Conservation (phyloP, 768 basidiomycete genomes). For the Hygrocybe coccinea region DNA sequence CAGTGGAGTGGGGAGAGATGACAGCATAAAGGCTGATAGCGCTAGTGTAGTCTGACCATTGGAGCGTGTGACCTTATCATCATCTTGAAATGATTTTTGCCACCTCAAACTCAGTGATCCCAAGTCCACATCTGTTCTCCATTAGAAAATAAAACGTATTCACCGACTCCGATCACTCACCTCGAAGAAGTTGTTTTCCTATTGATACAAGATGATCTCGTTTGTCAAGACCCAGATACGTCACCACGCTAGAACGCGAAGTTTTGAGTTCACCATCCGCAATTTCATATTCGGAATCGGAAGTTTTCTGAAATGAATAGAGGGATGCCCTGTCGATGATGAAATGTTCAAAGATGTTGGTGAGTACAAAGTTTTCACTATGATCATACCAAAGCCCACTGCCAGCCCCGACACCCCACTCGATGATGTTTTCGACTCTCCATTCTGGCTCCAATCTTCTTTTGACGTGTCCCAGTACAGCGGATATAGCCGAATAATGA, state of each 20-base stretch:
- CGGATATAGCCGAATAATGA: constrained; percentile 73
- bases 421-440: constrained; percentile 58
- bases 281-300: constrained; percentile 13
- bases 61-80: constrained; percentile 36
- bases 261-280: constrained; percentile 35
- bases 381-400: constrained; percentile 73
- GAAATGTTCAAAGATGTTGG: neutral
- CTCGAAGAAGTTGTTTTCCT: constrained; percentile 56
- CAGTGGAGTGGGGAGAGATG: constrained; percentile 58
- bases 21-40: constrained; percentile 80
- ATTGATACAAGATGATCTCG: constrained; percentile 65
- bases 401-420: constrained; percentile 83
- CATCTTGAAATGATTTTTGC: constrained; percentile 54
- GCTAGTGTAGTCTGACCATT: constrained; percentile 57
- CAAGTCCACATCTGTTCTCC: constrained; percentile 41
- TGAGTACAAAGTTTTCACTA: neutral
- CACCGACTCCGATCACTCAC: constrained; percentile 33
- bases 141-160: neutral
- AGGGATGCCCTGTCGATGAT: constrained; percentile 53
- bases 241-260: constrained; percentile 47
- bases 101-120: constrained; percentile 45
- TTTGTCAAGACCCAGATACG: constrained; percentile 75
- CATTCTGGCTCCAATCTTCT: constrained; percentile 60
- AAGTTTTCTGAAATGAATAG: constrained; percentile 53
- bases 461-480: constrained; percentile 68